phyloP scores from a whole-genome alignment of 495 filamentous ascomycete species.

The Penicillium turbatum region DNA sequence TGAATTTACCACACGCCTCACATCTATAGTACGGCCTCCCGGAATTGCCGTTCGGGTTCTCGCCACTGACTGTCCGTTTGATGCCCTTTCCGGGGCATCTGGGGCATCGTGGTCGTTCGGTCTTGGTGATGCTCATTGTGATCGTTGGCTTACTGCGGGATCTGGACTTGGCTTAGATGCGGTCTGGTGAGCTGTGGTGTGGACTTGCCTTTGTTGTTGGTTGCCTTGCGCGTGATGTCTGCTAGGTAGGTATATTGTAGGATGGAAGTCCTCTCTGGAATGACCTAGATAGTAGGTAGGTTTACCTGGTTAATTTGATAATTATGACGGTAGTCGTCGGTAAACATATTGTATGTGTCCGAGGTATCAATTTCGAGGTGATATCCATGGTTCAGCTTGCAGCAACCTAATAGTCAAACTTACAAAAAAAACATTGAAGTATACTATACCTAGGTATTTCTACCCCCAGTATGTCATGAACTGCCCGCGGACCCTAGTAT shows the following conservation, averaged over 20 bases:
- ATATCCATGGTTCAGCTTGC: no score
- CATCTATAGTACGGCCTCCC: conserved; percentile 9
- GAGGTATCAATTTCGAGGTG: no score
- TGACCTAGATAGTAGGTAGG: not conserved
- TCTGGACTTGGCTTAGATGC: not conserved
- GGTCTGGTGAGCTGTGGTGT: not conserved
- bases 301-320: not conserved
- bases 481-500: no score
- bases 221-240: not conserved
- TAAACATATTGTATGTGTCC: not conserved
- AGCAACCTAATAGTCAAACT: no score
- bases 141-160: not conserved
- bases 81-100: not conserved
- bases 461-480: no score
- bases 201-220: not conserved
- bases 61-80: not conserved
- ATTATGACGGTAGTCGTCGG: not conserved
- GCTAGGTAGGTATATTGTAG: not conserved
- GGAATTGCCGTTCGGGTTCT: conserved; percentile 10
- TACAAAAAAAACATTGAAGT: no score
- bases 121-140: not conserved
- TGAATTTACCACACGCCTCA: not conserved
- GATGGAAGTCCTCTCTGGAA: not conserved
- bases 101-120: not conserved
- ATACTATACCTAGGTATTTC: no score